A percentile compares a stretch with the other conserved stretches of the same genome.
phyloP scores from a whole-genome alignment of 2,329 filamentous ascomycete species.

The Stagonosporopsis chrysanthemi region DNA sequence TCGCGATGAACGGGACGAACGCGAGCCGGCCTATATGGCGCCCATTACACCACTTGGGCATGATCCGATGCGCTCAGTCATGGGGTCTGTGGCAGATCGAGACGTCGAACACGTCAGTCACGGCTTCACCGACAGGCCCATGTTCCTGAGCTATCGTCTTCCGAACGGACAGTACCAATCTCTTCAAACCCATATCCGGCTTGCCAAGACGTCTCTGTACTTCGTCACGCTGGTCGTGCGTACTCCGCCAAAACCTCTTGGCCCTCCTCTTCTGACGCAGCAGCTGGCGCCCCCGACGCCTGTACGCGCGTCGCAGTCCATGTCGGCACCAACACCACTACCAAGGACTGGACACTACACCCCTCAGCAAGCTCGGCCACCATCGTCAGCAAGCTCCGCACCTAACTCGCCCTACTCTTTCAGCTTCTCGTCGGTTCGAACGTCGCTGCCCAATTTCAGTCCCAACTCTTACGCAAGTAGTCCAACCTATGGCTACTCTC shows the following conservation, averaged over 20 bases:
- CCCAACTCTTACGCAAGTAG: constrained; percentile 46
- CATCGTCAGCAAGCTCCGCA: constrained; percentile 44
- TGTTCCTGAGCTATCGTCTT: constrained; percentile 52
- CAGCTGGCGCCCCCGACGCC: constrained; percentile 45
- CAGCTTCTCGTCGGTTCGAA: constrained; percentile 44
- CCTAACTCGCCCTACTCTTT: constrained; percentile 45
- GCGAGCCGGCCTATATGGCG: constrained; percentile 59
- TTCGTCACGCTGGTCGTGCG: constrained; percentile 55
- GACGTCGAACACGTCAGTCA: constrained; percentile 56
- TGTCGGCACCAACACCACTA: constrained; percentile 38
- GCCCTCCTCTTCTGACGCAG: constrained; percentile 44
- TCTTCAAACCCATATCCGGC: constrained; percentile 45
- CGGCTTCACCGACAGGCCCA: constrained; percentile 52
- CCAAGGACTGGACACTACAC: constrained; percentile 37
- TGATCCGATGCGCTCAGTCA: constrained; percentile 52
- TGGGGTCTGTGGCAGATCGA: constrained; percentile 51
- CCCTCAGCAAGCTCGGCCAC: constrained; percentile 35
- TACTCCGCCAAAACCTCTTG: constrained; percentile 33
- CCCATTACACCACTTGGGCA: constrained; percentile 56
- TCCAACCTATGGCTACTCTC: constrained; percentile 47
- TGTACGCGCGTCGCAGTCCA: constrained; percentile 32
- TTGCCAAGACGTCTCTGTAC: constrained; percentile 55
- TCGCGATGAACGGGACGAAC: constrained; percentile 55
- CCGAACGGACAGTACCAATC: constrained; percentile 43
- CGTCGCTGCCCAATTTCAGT: constrained; percentile 45